These are phyloP conservation scores for Boletus subcaerulescens DNA, from an alignment of 768 basidiomycete genomes.

Conservation along the genomic window DNA sequence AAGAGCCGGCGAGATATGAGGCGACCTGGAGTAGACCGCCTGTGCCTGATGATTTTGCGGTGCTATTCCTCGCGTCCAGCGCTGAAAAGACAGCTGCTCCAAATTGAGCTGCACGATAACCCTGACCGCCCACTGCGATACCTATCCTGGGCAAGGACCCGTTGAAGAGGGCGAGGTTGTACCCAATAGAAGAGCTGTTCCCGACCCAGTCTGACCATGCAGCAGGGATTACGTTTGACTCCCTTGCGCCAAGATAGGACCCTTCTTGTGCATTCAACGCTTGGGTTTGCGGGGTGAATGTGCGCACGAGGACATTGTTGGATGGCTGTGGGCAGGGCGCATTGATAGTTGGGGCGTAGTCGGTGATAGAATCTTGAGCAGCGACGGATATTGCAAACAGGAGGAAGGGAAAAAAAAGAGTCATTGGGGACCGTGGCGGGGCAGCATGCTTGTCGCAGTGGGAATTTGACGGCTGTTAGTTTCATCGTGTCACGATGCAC, in stretches of 20 bases:
- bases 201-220: conserved; percentile 64
- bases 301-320: conserved; percentile 42
- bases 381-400: neutral
- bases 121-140: conserved; percentile 69
- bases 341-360: conserved; percentile 52
- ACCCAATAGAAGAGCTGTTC: conserved; percentile 50
- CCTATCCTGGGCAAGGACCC: conserved; percentile 50
- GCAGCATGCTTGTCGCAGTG: conserved; percentile 6
- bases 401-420: neutral
- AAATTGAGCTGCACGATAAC: conserved; percentile 63
- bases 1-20: conserved; percentile 65
- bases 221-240: conserved; percentile 37
- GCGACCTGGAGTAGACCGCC: conserved; percentile 71
- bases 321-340: conserved; percentile 52
- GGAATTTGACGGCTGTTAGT: neutral
- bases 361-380: conserved; percentile 30
- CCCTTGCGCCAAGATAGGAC: conserved; percentile 45
- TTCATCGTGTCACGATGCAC: conserved; percentile 1
- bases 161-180: conserved; percentile 44
- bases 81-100: conserved; percentile 58
- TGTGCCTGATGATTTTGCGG: conserved; percentile 55
- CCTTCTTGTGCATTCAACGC: conserved; percentile 47
- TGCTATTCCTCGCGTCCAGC: conserved; percentile 59
- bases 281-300: conserved; percentile 50
- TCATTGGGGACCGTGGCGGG: conserved; percentile 6